Conservation (phyloP, 768 basidiomycete species). For the Suillus spraguei region DNA sequence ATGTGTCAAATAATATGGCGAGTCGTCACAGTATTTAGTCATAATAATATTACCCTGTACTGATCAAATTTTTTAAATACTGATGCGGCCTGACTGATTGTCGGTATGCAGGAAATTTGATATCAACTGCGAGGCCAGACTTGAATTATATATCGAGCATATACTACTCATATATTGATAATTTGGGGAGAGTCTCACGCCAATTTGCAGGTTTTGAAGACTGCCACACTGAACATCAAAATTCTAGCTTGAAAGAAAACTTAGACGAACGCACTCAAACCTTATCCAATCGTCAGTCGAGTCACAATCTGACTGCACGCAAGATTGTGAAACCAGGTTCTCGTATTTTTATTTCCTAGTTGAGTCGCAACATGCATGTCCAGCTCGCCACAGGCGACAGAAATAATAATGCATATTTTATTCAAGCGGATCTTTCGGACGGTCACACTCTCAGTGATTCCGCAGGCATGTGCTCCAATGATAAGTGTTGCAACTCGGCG, state of each 20-base stretch:
- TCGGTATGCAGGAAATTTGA: neutral
- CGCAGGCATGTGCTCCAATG: neutral
- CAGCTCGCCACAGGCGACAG: neutral
- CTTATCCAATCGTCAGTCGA: neutral
- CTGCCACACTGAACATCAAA: neutral
- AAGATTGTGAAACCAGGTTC: too few species aligned
- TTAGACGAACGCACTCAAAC: neutral
- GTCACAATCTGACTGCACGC: neutral
- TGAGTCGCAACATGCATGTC: too few species aligned
- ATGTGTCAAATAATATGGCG: neutral
- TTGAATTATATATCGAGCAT: neutral
- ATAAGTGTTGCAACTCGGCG: neutral
- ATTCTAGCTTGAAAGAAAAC: neutral
- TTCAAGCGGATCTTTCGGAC: slow-evolving; percentile 2
- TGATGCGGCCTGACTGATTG: neutral
- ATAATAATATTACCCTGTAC: neutral
- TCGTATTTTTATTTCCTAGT: neutral
- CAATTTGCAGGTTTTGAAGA: neutral
- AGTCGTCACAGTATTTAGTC: neutral
- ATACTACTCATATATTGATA: neutral
- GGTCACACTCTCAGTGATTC: neutral
- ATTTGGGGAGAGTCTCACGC: slow-evolving; percentile 2
- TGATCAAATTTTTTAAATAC: neutral
- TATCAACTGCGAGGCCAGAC: neutral
- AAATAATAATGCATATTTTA: neutral